These are phyloP conservation scores for Apophysomyces trapeziformis DNA, from an alignment of 371 early-diverging fungal genomes.

Conservation along the genomic window DNA sequence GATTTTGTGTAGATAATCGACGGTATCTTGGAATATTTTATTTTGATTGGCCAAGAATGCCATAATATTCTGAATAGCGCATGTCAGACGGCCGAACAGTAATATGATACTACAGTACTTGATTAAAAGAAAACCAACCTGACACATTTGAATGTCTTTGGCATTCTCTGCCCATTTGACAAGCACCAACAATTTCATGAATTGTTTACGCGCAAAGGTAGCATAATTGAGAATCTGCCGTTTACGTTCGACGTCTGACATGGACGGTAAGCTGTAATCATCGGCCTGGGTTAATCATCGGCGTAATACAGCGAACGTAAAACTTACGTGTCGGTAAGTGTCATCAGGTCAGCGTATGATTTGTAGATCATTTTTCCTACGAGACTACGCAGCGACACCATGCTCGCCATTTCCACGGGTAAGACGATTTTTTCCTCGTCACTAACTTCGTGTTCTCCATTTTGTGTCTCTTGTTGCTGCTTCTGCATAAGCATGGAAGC, in stretches of 20 bases:
- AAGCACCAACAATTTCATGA: constrained; percentile 67
- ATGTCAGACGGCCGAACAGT: background rate
- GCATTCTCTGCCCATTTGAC: constrained; percentile 78
- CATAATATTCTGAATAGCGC: constrained; percentile 61
- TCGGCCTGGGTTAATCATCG: background rate
- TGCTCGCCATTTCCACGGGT: constrained; percentile 57
- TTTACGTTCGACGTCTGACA: constrained; percentile 63
- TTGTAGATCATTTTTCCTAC: constrained; percentile 62
- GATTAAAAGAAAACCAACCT: constrained; percentile 40
- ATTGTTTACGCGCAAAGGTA: constrained; percentile 62
- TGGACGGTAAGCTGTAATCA: constrained; percentile 55
- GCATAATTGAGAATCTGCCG: constrained; percentile 61
- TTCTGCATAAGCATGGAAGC: constrained; percentile 13
- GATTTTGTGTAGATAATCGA: constrained; percentile 70
- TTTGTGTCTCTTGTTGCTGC: constrained; percentile 2
- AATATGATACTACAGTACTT: background rate
- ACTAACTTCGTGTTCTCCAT: background rate
- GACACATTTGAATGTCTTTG: constrained; percentile 75
- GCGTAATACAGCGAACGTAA: constrained; percentile 1
- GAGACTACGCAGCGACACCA: constrained; percentile 61
- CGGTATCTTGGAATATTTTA: constrained; percentile 66
- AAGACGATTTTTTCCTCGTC: constrained; percentile 34
- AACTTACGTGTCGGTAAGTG: constrained; percentile 64
- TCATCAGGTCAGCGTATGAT: constrained; percentile 60
- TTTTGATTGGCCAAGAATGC: constrained; percentile 76